Percentiles rank a stretch among this genome's conserved stretches.
Conservation (phyloP, 2,329 filamentous ascomycete species). For the Aspergillus sp. region DNA sequence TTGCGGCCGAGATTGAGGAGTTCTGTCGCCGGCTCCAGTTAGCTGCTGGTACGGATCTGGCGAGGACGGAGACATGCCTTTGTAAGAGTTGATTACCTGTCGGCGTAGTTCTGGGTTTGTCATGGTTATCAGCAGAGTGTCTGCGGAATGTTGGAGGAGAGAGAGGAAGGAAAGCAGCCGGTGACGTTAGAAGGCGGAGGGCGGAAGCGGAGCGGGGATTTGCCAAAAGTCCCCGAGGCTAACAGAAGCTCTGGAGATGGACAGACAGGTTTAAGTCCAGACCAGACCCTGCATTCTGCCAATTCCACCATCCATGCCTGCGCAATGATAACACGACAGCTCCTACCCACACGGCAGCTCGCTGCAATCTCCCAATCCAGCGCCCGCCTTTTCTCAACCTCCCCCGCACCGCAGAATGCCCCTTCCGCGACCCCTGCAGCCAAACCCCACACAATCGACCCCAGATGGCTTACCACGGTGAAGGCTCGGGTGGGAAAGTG, state of each 20-base stretch:
- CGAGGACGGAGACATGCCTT: slow-evolving; percentile 48
- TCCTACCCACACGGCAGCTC: slow-evolving; percentile 12
- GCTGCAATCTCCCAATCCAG: slow-evolving; percentile 4
- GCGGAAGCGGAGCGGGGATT: slow-evolving; percentile 9
- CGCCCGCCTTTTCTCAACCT: slow-evolving; percentile 14
- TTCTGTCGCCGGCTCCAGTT: slow-evolving; percentile 44
- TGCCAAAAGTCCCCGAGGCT: slow-evolving; percentile 3
- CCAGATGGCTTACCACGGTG: slow-evolving; percentile 62
- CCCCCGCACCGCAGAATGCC: slow-evolving; percentile 9
- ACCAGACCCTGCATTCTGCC: slow-evolving; percentile 3
- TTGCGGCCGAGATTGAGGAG: slow-evolving; percentile 74
- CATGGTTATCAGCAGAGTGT: no score
- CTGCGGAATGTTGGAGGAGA: no score
- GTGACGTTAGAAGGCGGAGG: neutral
- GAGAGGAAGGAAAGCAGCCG: slow-evolving; percentile 1
- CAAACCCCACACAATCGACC: slow-evolving; percentile 29
- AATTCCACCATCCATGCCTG: slow-evolving; percentile 1
- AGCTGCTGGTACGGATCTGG: neutral
- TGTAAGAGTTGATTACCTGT: slow-evolving; percentile 80
- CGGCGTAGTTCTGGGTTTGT: slow-evolving; percentile 54
- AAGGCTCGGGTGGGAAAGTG: slow-evolving; percentile 63
- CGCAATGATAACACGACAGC: slow-evolving; percentile 16
- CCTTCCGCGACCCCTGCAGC: slow-evolving; percentile 6
- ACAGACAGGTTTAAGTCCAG: neutral
- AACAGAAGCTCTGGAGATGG: neutral